phyloP scores from a whole-genome alignment of 306 rosid species.

The Dalbergia cochinchinensis region DNA sequence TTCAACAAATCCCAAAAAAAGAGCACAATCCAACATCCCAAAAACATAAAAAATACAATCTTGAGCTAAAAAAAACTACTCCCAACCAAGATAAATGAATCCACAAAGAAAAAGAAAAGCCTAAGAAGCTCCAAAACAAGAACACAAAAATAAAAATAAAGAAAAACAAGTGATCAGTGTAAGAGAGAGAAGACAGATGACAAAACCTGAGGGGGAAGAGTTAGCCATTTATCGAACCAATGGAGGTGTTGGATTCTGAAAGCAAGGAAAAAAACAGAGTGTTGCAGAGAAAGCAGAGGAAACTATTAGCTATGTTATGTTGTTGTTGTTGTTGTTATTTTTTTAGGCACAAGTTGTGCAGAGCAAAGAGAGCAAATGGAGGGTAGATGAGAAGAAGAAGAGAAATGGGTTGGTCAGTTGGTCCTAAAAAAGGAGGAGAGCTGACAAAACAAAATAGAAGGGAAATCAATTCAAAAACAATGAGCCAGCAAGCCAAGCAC shows the following conservation, averaged over 20 bases:
- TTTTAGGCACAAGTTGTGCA: background rate
- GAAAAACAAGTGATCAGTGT: background rate
- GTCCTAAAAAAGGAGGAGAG: background rate
- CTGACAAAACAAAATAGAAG: background rate
- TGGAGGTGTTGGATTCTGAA: slow-evolving; percentile 7
- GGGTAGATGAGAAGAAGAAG: slow-evolving; percentile 48
- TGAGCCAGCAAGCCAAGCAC: background rate
- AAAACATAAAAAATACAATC: slow-evolving; percentile 49
- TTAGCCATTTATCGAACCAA: slow-evolving; percentile 58
- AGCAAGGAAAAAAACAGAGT: slow-evolving; percentile 51
- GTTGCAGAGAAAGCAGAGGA: slow-evolving; percentile 21
- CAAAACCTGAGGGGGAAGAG: slow-evolving; percentile 62
- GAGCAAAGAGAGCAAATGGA: background rate
- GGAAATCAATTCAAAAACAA: slow-evolving; percentile 17
- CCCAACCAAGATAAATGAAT: slow-evolving; percentile 34
- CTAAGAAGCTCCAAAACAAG: slow-evolving; percentile 13
- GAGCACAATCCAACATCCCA: slow-evolving; percentile 21
- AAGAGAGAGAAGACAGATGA: slow-evolving; percentile 41
- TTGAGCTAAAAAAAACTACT: slow-evolving; percentile 47
- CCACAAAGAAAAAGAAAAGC: background rate
- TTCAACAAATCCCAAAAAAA: slow-evolving; percentile 14
- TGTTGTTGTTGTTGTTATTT: slow-evolving; percentile 25
- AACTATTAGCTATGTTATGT: background rate
- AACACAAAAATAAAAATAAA: background rate
- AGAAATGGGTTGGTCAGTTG: slow-evolving; percentile 42